Conservation (phyloP, 2,329 filamentous ascomycete species). For the Mollisia scopiformis region DNA sequence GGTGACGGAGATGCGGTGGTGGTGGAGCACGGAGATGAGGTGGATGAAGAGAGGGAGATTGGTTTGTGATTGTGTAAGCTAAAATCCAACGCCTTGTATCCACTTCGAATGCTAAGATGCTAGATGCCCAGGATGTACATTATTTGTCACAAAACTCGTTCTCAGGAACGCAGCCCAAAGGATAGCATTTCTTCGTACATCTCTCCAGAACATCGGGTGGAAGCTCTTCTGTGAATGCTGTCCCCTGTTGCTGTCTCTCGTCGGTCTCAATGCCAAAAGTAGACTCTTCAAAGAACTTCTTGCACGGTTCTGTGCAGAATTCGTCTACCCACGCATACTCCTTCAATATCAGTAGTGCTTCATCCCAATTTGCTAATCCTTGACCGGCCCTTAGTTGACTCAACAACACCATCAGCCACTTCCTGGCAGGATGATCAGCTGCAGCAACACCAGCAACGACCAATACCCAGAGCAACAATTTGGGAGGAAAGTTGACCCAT, state of each 20-base stretch:
- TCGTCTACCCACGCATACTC: constrained; percentile 11
- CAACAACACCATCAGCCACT: constrained; percentile 7
- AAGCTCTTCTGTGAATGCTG: constrained; percentile 17
- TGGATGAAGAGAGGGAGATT: background rate
- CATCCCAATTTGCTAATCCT: constrained; percentile 3
- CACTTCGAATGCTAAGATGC: too few species aligned
- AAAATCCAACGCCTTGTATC: background rate
- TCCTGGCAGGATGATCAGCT: background rate
- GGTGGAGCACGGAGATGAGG: background rate
- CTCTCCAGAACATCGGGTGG: constrained; percentile 12
- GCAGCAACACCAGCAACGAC: constrained; percentile 1
- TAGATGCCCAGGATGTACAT: too few species aligned
- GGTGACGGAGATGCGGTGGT: background rate
- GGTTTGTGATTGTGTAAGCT: background rate
- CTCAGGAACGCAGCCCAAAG: background rate
- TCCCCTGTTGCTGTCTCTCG: background rate
- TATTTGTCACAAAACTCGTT: too few species aligned
- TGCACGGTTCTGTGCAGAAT: constrained; percentile 4
- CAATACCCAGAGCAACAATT: constrained; percentile 7
- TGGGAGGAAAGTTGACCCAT: constrained; percentile 1
- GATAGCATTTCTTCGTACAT: background rate
- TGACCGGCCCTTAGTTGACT: background rate
- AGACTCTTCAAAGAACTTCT: constrained; percentile 2
- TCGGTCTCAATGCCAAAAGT: background rate
- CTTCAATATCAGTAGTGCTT: background rate